Evolutionary conservation across 805 yeast genomes (phyloP).

Genomic region (Lipomyces japonicus): DNA sequence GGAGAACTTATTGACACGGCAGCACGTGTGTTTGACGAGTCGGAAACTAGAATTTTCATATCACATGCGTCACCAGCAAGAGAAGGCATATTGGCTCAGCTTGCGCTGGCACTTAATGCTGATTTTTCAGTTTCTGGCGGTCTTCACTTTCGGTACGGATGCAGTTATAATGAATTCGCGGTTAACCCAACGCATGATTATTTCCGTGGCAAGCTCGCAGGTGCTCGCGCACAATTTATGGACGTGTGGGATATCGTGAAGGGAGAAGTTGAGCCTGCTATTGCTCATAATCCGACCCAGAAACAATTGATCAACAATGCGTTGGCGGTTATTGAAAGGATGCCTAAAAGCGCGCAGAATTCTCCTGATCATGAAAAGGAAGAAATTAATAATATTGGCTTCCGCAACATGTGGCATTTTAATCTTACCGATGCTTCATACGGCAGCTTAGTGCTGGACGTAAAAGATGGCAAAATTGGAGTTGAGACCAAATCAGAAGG

Average conservation of each 20-base stretch:
- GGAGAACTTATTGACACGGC: constrained; percentile 59
- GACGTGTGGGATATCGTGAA: constrained; percentile 61
- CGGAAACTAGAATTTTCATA: constrained; percentile 57
- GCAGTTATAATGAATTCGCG: constrained; percentile 65
- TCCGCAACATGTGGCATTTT: constrained; percentile 74
- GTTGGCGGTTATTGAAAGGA: constrained; percentile 57
- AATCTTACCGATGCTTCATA: constrained; percentile 59
- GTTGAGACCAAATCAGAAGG: constrained; percentile 57
- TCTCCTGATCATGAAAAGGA: constrained; percentile 43
- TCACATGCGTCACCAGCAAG: constrained; percentile 69
- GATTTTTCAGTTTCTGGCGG: constrained; percentile 74
- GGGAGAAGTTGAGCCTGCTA: constrained; percentile 46
- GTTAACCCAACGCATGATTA: constrained; percentile 60
- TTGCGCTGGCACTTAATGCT: constrained; percentile 62
- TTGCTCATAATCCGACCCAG: constrained; percentile 44
- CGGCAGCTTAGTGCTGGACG: constrained; percentile 48
- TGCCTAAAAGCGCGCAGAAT: constrained; percentile 37
- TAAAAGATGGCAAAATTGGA: constrained; percentile 47
- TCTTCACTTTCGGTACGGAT: constrained; percentile 64
- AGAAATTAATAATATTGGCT: constrained; percentile 60
- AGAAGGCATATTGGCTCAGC: constrained; percentile 64
- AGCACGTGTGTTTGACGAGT: constrained; percentile 40
- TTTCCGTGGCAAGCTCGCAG: constrained; percentile 59
- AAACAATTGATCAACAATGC: constrained; percentile 52
- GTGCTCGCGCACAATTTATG: constrained; percentile 57